Evolutionary conservation across 768 basidiomycete species (phyloP), one percentile per base, ranked within the genome.

Genomic region (Mycena olivaceomarginata): DNA sequence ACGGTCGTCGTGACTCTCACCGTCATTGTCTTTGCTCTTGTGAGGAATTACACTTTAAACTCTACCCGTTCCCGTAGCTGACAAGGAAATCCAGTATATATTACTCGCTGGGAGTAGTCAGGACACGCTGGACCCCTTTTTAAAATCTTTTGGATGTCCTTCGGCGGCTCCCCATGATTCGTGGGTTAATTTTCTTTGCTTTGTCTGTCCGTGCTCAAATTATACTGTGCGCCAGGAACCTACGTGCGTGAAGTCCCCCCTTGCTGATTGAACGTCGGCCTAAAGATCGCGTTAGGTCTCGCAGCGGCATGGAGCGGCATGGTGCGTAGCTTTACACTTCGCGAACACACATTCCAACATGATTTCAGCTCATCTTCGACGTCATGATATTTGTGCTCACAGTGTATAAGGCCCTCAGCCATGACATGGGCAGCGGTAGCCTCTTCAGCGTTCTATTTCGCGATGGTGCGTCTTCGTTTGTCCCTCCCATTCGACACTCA

Each of bases 301-400:
- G 66, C 48, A 11, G 31, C 22, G 31, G 66, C 66, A 2, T 67
- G 66, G 66, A 20, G 48, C 10, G 66, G 66, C 46, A 67, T 67
- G 66, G 66, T 67, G 31, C 31, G 48, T 11, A 48, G 5, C 45
- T n/a, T 51, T 11, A 31, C 7, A 9, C 2, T 67, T 11, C 4
- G 4, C 3, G 43, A 22, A 6, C 25, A 18, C 31, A 13, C 22
- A 22, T 37, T 13, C 10, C 20, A 22, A 46, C 39, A 3, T 20
- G 2, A 43, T 20, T n/a, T 11, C 75, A 80, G 46, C 67, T 84
- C 31, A 48, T 68, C 15, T 83, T 83, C 56, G 82, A 83, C 37
- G 25, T 70, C 16, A 25, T 81, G 56, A 62, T 82, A 18, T 83
- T 83, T 74, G 12, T 62, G 15, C 65, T 84, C 9, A 84, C 80